These are phyloP conservation scores for Camelina neglecta DNA, from an alignment of 345 rosid genomes.

Conservation along the genomic window DNA sequence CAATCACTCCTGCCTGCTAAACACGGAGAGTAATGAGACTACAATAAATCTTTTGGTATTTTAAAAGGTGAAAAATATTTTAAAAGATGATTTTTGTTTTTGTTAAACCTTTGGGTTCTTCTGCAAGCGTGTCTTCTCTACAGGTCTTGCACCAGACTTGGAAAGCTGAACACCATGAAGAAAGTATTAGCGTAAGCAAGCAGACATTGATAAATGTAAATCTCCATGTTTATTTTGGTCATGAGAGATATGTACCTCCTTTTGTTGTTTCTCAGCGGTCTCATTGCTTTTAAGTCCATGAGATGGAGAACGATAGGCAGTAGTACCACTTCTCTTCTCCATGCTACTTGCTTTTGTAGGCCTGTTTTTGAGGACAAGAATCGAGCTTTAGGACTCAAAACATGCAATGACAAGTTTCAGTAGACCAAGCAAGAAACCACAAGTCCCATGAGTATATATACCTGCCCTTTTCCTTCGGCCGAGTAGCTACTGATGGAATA, in stretches of 20 bases:
- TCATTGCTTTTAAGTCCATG: constrained; percentile 26
- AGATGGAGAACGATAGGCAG: constrained; percentile 21
- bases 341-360: constrained; percentile 35
- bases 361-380: constrained; percentile 25
- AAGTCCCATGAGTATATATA: constrained; percentile 41
- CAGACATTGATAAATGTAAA: background rate
- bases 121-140: constrained; percentile 37
- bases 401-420: constrained; percentile 9
- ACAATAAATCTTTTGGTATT: background rate
- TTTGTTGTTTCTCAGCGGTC: constrained; percentile 31
- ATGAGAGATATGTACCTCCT: constrained; percentile 37
- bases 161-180: constrained; percentile 13
- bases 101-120: constrained; percentile 39
- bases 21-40: constrained; percentile 24
- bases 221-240: constrained; percentile 4
- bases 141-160: constrained; percentile 33
- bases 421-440: constrained; percentile 29
- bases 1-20: constrained; percentile 36
- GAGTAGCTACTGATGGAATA: constrained; percentile 47
- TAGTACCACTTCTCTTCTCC: constrained; percentile 29
- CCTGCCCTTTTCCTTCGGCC: constrained; percentile 67
- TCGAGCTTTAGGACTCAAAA: constrained; percentile 5
- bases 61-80: background rate
- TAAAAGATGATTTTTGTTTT: too few relatives aligned
- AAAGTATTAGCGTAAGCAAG: background rate